Percentiles rank a stretch among this genome's conserved stretches.
These are phyloP conservation scores for Apophysomyces variabilis DNA, from an alignment of 371 early-diverging fungal species.

Conservation along the genomic window DNA sequence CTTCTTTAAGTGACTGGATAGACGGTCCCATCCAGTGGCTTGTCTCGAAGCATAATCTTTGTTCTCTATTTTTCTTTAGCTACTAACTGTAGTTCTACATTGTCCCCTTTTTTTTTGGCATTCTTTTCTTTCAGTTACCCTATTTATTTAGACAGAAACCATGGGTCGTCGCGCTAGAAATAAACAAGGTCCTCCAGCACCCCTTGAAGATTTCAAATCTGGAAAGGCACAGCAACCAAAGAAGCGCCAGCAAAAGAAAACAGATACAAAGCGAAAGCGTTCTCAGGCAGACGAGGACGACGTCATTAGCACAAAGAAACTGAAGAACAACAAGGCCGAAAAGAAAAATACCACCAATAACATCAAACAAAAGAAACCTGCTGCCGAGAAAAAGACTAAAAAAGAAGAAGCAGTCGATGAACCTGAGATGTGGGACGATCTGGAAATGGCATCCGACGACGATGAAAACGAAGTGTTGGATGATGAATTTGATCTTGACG, in stretches of 20 bases:
- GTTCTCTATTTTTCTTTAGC: too few species aligned
- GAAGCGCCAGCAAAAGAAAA: slow-evolving; percentile 19
- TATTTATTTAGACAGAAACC: neutral
- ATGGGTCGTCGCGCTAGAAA: slow-evolving; percentile 36
- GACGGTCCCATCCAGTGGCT: too few species aligned
- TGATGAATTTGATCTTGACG: slow-evolving; percentile 37
- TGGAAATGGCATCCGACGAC: slow-evolving; percentile 57
- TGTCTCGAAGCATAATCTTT: neutral
- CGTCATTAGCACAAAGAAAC: slow-evolving; percentile 37
- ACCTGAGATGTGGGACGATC: slow-evolving; percentile 54
- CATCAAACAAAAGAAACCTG: slow-evolving; percentile 39
- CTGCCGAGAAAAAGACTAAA: slow-evolving; percentile 28
- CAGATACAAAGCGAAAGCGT: slow-evolving; percentile 25
- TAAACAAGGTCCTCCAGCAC: slow-evolving; percentile 31
- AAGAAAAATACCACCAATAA: neutral
- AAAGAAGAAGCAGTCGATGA: slow-evolving; percentile 27
- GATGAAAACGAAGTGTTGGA: slow-evolving; percentile 30
- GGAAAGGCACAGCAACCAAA: slow-evolving; percentile 12
- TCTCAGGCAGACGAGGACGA: slow-evolving; percentile 36
- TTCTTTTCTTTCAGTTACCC: slow-evolving; percentile 2
- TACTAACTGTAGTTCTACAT: neutral
- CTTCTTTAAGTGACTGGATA: too few species aligned
- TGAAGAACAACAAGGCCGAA: slow-evolving; percentile 27
- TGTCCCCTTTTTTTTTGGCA: neutral
- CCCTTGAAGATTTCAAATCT: slow-evolving; percentile 19